phyloP scores from a whole-genome alignment of 495 filamentous ascomycete genomes.

The Wilcoxina mikolae region DNA sequence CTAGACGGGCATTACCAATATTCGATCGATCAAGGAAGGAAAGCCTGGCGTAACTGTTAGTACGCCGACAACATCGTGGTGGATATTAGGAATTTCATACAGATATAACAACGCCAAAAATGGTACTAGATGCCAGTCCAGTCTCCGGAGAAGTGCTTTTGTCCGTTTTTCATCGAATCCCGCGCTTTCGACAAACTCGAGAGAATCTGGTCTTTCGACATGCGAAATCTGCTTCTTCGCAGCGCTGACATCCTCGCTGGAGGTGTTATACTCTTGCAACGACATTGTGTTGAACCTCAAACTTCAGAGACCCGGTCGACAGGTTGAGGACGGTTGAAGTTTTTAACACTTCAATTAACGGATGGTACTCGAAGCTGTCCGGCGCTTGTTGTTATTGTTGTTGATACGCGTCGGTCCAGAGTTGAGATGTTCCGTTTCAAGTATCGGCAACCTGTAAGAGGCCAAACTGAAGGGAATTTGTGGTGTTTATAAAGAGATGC shows the following conservation, averaged over 20 bases:
- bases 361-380: not conserved
- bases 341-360: not conserved
- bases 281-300: not conserved
- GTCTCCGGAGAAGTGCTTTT: conserved; percentile 36
- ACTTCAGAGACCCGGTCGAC: not conserved
- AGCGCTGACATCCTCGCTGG: not conserved
- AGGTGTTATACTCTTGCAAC: not conserved
- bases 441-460: not conserved
- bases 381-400: not conserved
- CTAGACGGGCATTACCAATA: conserved; percentile 61
- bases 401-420: not conserved
- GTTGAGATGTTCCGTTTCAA: not conserved
- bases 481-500: not conserved
- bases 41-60: conserved; percentile 22
- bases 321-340: not conserved
- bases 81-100: conserved; percentile 21
- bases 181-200: not conserved
- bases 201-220: not conserved
- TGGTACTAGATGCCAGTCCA: conserved; percentile 39
- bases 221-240: not conserved
- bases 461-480: not conserved
- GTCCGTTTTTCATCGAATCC: conserved; percentile 23
- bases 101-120: conserved; percentile 41
- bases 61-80: conserved; percentile 11
- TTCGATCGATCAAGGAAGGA: conserved; percentile 47